Evolutionary conservation across 768 basidiomycete genomes (phyloP), one percentile per base, ranked within the genome.

Genomic region (Phanerochaete carnosa): DNA sequence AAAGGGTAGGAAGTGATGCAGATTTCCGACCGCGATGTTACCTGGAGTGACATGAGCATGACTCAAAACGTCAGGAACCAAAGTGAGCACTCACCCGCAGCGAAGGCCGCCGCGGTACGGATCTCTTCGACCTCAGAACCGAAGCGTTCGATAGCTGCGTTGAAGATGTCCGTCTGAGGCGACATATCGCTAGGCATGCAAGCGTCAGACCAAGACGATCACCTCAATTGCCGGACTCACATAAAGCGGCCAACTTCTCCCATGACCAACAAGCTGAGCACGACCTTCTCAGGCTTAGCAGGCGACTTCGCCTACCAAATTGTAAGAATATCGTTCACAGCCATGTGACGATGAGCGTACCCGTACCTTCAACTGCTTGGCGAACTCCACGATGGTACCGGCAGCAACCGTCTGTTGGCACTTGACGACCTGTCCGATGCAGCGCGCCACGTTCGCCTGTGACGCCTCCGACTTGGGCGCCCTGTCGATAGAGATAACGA

Each of bases 21-120:
- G 78, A 67, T 94, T 96, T 4, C 97, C 97, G 43, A 98, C 95
- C 13, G 95, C 92, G 53, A 99, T 92, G 71, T 98, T 98, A 37
- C 95, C 95, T 90, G 32, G n/a, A n/a, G 25, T 45, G 1, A 11
- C 26, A 29, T 33, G 29, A 16, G 28, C 26, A 61, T 12, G 37
- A 22, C 54, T 26, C 45, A 39, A 8, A 46, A 16, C 19, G 53
- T 49, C 30, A 23, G 39, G 30, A 50, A 53, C 16, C 15, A 13
- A 45, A 16, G 30, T 23, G 37, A 19, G 25, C 30, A 68, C 82
- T 61, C 66, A 88, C 94, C 94, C 33, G 92, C 92, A 54, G 97
- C 93, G 67, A 98, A 98, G 0, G 97, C 94, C 35, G 96, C 95
- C 35, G 95, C 93, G 33, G 91, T 85, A 47, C 94, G 83, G 15